Base-by-base conservation (phyloP, 2,329 filamentous ascomycete genomes). In the Scorias spongiosa region DNA sequence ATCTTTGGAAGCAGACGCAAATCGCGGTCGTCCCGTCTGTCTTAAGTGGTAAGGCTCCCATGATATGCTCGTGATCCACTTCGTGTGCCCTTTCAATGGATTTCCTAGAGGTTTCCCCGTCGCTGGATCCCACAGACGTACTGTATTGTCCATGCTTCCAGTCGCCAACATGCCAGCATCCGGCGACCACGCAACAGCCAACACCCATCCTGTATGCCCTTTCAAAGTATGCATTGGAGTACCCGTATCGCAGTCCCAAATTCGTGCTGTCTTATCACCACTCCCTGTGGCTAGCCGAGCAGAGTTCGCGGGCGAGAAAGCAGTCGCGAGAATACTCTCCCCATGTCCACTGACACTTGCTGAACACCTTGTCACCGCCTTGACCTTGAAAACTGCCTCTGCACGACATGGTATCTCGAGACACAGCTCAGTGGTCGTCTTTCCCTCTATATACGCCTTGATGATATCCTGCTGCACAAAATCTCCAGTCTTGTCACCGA, bases 31-130 rank as follows among this genome's bases (percentile, higher is more conserved):
- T n/a, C 78, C 82, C 14, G 72, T 66, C 45, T 75, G 64, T 70
- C 89, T 87, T 15, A 84, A 66, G 60, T 96, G 89, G 62, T 87
- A 94, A 9, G 91, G 91, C 60, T 96, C 85, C 91, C 91, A 98
- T 0, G 82, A 78, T 40, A 95, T 69, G 57, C 78, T 86, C 15
- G 83, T 89, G 45, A 95, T 81, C 78, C 84, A 93, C 63, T 93
- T 93, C 0, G 76, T 75, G 59, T 96, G 91, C 0, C 89, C 91
- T 56, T 82, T 88, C 54, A 95, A 68, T 1, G 79, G 72, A 14
- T 74, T 72, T 3, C 84, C 84, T 6, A 84, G 62, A 12, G 80
- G 66, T 55, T 83, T 80, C 10, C 91, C 91, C 2, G 81, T 87
- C 48, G 78, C 78, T 0, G 88, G 78, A 56, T 94, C 80, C 87